Evolutionary conservation across 2,329 filamentous ascomycete genomes (phyloP).

Genomic region (Colletotrichum viniferum): DNA sequence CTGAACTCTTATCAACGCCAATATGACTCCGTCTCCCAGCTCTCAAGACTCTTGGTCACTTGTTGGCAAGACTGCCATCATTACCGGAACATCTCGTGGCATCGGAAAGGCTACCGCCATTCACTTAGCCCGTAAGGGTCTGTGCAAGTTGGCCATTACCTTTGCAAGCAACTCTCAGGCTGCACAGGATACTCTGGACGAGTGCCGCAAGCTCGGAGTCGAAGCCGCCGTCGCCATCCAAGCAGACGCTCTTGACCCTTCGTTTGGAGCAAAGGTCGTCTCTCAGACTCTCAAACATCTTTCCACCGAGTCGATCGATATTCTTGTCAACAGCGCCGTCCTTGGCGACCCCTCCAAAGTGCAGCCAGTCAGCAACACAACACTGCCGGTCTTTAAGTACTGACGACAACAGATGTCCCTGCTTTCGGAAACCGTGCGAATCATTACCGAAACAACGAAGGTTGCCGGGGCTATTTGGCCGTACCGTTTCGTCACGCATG

Average conservation of each 20-base stretch:
- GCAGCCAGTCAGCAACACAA: neutral
- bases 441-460: too few relatives aligned
- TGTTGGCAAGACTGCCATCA: neutral
- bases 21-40: neutral
- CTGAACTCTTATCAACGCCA: too few relatives aligned
- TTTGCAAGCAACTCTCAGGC: neutral
- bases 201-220: neutral
- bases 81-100: neutral
- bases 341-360: neutral
- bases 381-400: neutral
- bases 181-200: neutral
- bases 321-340: slow-evolving; percentile 8
- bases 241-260: neutral
- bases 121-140: neutral
- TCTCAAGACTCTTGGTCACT: neutral
- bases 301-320: neutral
- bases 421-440: too few relatives aligned
- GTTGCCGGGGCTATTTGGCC: too few relatives aligned
- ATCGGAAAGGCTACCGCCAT: neutral
- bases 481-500: too few relatives aligned
- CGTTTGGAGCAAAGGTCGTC: neutral
- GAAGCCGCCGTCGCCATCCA: neutral
- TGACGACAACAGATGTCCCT: too few relatives aligned
- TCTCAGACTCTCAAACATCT: neutral
- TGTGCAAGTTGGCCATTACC: neutral